A percentile compares a stretch with the other conserved stretches of the same genome.
phyloP scores from a whole-genome alignment of 1,139 yeast species.

The Debaryomyces subglobosus region DNA sequence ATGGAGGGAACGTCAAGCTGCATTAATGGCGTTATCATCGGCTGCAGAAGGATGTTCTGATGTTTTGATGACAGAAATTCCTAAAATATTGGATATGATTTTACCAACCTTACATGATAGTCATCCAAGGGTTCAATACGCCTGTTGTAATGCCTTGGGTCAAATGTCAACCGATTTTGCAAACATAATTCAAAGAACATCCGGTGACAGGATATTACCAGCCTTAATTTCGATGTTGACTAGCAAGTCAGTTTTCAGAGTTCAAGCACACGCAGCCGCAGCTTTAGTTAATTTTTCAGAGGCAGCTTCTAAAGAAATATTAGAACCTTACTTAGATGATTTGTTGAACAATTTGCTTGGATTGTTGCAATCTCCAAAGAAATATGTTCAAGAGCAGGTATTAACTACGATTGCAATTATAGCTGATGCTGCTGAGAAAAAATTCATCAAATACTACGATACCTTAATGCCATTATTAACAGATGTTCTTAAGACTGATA shows the following conservation, averaged over 20 bases:
- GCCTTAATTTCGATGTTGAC: slow-evolving; percentile 83
- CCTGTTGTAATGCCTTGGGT: slow-evolving; percentile 95
- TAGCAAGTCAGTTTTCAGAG: slow-evolving; percentile 75
- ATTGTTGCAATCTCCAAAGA: slow-evolving; percentile 79
- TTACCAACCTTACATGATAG: slow-evolving; percentile 79
- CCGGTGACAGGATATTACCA: slow-evolving; percentile 81
- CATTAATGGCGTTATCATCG: slow-evolving; percentile 92
- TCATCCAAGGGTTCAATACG: slow-evolving; percentile 95
- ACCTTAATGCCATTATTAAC: slow-evolving; percentile 90
- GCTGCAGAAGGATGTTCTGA: slow-evolving; percentile 98
- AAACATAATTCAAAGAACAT: slow-evolving; percentile 78
- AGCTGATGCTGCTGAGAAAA: slow-evolving; percentile 95
- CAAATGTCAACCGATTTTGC: slow-evolving; percentile 99
- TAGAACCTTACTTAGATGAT: slow-evolving; percentile 89
- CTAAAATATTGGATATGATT: slow-evolving; percentile 78
- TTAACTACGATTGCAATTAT: slow-evolving; percentile 95
- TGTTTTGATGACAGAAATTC: slow-evolving; percentile 79
- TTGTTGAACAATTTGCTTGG: slow-evolving; percentile 73
- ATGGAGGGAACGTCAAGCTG: slow-evolving; percentile 98
- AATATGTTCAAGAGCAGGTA: slow-evolving; percentile 96
- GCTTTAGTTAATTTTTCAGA: slow-evolving; percentile 95
- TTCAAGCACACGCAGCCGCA: slow-evolving; percentile 98
- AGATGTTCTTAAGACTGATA: slow-evolving; percentile 76
- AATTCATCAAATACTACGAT: slow-evolving; percentile 89
- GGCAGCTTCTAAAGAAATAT: slow-evolving; percentile 80